phyloP scores from a whole-genome alignment of 2,329 filamentous ascomycete genomes.

The Pseudogymnoascus pannorum region DNA sequence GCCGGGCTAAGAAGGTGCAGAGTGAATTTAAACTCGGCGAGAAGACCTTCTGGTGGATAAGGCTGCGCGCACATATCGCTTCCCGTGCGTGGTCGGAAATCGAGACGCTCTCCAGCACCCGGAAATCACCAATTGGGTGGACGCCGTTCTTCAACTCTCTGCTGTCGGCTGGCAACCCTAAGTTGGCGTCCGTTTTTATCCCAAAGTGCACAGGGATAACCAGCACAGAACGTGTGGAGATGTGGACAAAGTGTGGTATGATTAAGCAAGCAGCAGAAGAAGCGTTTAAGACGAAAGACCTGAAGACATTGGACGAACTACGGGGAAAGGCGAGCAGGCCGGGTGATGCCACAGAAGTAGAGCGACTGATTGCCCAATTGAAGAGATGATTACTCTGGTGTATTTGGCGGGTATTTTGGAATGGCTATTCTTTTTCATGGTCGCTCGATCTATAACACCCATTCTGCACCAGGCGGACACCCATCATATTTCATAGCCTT shows the following conservation, averaged over 20 bases:
- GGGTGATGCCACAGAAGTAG: slow-evolving; percentile 67
- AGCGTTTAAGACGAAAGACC: slow-evolving; percentile 73
- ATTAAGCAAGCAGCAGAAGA: slow-evolving; percentile 85
- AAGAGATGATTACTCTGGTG: slow-evolving; percentile 36
- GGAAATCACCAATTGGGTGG: slow-evolving; percentile 93
- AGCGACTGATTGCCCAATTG: slow-evolving; percentile 61
- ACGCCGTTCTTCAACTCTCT: slow-evolving; percentile 93
- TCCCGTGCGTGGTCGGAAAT: slow-evolving; percentile 89
- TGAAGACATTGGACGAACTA: slow-evolving; percentile 65
- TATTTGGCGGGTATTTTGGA: not conserved
- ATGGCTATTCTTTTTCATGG: not conserved
- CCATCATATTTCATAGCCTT: not conserved
- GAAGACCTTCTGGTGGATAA: slow-evolving; percentile 80
- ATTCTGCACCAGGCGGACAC: not conserved
- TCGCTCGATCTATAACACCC: not conserved
- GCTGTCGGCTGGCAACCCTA: slow-evolving; percentile 80
- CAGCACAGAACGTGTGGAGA: slow-evolving; percentile 65
- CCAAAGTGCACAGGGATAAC: slow-evolving; percentile 66
- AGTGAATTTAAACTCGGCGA: slow-evolving; percentile 90
- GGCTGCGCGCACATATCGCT: slow-evolving; percentile 78
- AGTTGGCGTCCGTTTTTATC: slow-evolving; percentile 75
- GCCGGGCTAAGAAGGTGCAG: slow-evolving; percentile 80
- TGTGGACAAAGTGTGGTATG: slow-evolving; percentile 97
- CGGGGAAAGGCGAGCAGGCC: slow-evolving; percentile 66
- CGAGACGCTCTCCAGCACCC: slow-evolving; percentile 69